These are phyloP conservation scores for Suhomyces choctaworum DNA, from an alignment of 1,139 yeast genomes.

Conservation along the genomic window DNA sequence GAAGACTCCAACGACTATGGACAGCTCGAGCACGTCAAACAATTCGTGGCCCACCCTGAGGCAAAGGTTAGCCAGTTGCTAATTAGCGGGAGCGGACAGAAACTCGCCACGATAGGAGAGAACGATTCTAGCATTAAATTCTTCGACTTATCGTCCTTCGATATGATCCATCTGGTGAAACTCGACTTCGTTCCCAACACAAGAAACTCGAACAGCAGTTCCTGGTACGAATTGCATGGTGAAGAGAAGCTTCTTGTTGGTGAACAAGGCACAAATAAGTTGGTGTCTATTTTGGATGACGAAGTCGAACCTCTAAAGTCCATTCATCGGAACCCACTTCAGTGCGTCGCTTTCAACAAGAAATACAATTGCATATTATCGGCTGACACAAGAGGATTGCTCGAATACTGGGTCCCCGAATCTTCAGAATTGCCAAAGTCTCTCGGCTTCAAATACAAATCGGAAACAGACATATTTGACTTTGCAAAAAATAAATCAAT, in stretches of 20 bases:
- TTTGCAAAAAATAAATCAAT: conserved; percentile 33
- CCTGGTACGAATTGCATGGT: conserved; percentile 23
- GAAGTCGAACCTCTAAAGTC: conserved; percentile 13
- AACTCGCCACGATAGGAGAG: conserved; percentile 32
- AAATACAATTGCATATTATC: conserved; percentile 36
- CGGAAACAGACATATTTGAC: conserved; percentile 44
- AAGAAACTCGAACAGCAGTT: conserved; percentile 11
- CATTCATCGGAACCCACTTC: conserved; percentile 33
- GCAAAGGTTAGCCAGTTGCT: conserved; percentile 16
- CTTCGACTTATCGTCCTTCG: conserved; percentile 41
- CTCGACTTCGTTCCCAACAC: conserved; percentile 25
- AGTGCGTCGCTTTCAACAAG: conserved; percentile 28
- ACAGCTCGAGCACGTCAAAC: conserved; percentile 37
- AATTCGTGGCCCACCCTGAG: conserved; percentile 32
- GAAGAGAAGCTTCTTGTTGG: conserved; percentile 21
- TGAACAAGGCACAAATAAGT: conserved; percentile 20
- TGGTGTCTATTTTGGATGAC: conserved; percentile 24
- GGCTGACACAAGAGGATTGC: conserved; percentile 39
- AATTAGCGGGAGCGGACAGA: conserved; percentile 20
- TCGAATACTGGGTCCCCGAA: conserved; percentile 44
- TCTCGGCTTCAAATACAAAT: conserved; percentile 36
- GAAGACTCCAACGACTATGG: conserved; percentile 15
- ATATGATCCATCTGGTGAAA: conserved; percentile 40
- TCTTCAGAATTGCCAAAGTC: conserved; percentile 15
- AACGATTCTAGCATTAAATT: conserved; percentile 31